phyloP scores from a whole-genome alignment of 768 basidiomycete genomes.

The Phanerochaete sordida region DNA sequence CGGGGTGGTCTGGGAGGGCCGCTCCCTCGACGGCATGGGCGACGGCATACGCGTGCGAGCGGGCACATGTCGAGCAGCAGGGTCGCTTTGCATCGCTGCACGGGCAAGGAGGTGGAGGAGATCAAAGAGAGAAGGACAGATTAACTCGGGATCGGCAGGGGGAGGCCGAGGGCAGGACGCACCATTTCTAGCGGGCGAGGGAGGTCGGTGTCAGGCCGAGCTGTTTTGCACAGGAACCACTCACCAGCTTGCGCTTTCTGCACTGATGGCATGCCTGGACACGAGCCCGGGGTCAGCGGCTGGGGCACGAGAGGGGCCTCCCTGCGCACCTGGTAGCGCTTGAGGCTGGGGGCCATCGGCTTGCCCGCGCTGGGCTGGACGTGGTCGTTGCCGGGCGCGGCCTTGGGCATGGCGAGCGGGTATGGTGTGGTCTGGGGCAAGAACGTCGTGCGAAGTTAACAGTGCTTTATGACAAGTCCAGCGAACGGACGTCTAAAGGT shows the following conservation, averaged over 20 bases:
- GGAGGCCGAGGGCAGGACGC: constrained; percentile 4
- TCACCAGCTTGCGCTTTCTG: constrained; percentile 60
- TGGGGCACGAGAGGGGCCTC: background rate
- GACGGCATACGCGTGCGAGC: constrained; percentile 70
- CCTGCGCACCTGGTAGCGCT: constrained; percentile 30
- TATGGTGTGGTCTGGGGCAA: background rate
- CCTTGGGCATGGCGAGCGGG: constrained; percentile 8
- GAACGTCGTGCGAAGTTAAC: constrained; percentile 2
- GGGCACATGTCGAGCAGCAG: constrained; percentile 66
- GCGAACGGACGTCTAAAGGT: background rate
- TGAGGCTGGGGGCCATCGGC: constrained; percentile 11
- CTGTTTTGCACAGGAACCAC: constrained; percentile 3
- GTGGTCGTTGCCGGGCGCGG: constrained; percentile 2
- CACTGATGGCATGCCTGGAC: constrained; percentile 52
- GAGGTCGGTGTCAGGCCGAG: background rate
- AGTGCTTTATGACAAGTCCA: background rate
- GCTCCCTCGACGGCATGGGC: constrained; percentile 59
- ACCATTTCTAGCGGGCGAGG: constrained; percentile 23
- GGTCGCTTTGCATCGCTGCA: constrained; percentile 72
- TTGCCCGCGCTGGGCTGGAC: background rate
- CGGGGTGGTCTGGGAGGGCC: constrained; percentile 49
- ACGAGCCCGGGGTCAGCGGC: background rate
- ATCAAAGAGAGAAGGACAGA: constrained; percentile 4
- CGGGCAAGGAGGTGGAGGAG: constrained; percentile 1
- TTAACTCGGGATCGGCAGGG: constrained; percentile 50